Evolutionary conservation across 2,329 filamentous ascomycete species (phyloP).

Genomic region (Stachybotrys elegans): DNA sequence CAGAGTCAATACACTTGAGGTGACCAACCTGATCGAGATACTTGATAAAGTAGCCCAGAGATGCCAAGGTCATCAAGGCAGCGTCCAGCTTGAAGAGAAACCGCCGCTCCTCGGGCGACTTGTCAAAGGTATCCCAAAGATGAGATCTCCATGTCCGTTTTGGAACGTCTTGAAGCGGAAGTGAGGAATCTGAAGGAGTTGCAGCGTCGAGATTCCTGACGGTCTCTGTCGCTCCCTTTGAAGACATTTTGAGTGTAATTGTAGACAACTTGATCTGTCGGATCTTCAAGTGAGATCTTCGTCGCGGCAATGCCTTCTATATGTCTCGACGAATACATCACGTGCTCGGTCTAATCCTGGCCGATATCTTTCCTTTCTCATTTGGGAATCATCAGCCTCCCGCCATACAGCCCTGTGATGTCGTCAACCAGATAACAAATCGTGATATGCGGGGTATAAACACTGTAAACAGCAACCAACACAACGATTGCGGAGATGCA

Average conservation of each 20-base stretch:
- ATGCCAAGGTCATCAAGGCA: constrained; percentile 30
- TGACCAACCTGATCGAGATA: constrained; percentile 23
- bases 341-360: too few species aligned
- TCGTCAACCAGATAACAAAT: too few species aligned
- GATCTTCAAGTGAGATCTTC: too few species aligned
- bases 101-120: constrained; percentile 31
- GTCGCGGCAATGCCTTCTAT: too few species aligned
- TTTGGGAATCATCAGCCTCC: background rate
- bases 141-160: constrained; percentile 37
- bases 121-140: constrained; percentile 44
- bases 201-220: background rate
- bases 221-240: background rate
- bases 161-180: background rate
- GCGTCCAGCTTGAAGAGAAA: constrained; percentile 39
- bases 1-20: background rate
- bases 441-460: too few species aligned
- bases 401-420: background rate
- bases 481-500: background rate
- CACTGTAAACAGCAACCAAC: background rate
- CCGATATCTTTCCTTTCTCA: background rate
- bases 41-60: constrained; percentile 33
- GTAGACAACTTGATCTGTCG: background rate
- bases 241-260: background rate
- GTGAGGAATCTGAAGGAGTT: background rate
- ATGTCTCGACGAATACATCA: too few species aligned